Conservation (phyloP, 2,329 filamentous ascomycete genomes). For the Cordyceps cicadae region DNA sequence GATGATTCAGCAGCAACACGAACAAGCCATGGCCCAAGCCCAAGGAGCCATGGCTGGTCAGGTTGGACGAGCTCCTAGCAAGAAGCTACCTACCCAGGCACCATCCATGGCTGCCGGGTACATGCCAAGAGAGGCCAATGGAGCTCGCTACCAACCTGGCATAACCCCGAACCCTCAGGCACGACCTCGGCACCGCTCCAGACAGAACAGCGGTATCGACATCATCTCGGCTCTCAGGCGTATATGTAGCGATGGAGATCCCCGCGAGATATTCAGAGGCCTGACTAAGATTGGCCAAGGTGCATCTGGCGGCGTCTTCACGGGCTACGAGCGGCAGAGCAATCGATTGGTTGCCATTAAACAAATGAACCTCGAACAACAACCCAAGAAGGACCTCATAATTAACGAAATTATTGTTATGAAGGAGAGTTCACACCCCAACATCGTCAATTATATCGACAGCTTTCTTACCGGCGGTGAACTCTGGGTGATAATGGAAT, state of each 20-base stretch:
- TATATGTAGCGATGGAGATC: slow-evolving; percentile 86
- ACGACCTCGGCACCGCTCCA: slow-evolving; percentile 66
- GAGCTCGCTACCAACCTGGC: slow-evolving; percentile 22
- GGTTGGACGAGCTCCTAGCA: slow-evolving; percentile 65
- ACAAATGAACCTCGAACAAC: slow-evolving; percentile 98
- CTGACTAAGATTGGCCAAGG: slow-evolving; percentile 96
- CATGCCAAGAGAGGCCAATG: slow-evolving; percentile 4
- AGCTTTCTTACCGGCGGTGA: slow-evolving; percentile 86
- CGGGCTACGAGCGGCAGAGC: slow-evolving; percentile 73
- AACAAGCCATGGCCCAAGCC: slow-evolving; percentile 71
- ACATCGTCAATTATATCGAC: slow-evolving; percentile 99
- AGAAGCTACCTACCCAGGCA: slow-evolving; percentile 45
- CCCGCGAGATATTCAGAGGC: slow-evolving; percentile 75
- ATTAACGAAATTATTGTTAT: slow-evolving; percentile 99
- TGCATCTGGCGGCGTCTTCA: slow-evolving; percentile 91
- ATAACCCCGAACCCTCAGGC: slow-evolving; percentile 34
- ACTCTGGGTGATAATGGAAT: slow-evolving; percentile 99
- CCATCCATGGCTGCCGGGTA: slow-evolving; percentile 10
- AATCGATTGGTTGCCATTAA: slow-evolving; percentile 95
- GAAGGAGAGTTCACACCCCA: slow-evolving; percentile 97
- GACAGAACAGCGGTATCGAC: slow-evolving; percentile 74
- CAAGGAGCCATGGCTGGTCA: slow-evolving; percentile 69
- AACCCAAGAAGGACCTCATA: slow-evolving; percentile 97
- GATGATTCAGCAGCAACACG: slow-evolving; percentile 68
- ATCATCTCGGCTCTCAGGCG: slow-evolving; percentile 75